Conservation (phyloP, 2,329 filamentous ascomycete species). For the Calonectria multiphialidica region DNA sequence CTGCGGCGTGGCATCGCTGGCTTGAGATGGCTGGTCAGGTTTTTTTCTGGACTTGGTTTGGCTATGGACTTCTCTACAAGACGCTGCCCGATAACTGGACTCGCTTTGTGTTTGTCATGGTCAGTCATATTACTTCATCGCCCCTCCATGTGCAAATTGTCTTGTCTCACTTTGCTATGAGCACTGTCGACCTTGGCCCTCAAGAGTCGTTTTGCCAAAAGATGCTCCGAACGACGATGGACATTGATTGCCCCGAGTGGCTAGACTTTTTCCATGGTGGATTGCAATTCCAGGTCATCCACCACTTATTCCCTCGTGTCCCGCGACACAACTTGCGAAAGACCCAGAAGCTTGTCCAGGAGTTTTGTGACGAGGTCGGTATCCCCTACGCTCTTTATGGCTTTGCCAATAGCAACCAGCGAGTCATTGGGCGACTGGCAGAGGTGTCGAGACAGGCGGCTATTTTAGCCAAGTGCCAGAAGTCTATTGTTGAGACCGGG, state of each 20-base stretch:
- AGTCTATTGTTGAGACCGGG: slow-evolving; percentile 53
- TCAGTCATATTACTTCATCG: slow-evolving; percentile 85
- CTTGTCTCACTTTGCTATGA: slow-evolving; percentile 94
- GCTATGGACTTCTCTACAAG: slow-evolving; percentile 83
- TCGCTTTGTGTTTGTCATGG: slow-evolving; percentile 79
- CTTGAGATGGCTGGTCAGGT: slow-evolving; percentile 81
- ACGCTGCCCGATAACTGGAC: slow-evolving; percentile 76
- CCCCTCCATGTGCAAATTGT: slow-evolving; percentile 92
- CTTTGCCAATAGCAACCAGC: slow-evolving; percentile 85
- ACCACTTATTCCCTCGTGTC: slow-evolving; percentile 87
- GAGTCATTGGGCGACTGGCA: slow-evolving; percentile 80
- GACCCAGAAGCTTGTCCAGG: slow-evolving; percentile 80
- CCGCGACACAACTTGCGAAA: slow-evolving; percentile 86
- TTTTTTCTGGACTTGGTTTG: slow-evolving; percentile 90
- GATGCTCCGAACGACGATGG: slow-evolving; percentile 94
- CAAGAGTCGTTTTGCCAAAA: slow-evolving; percentile 90
- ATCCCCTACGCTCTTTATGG: slow-evolving; percentile 90
- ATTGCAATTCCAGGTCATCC: slow-evolving; percentile 89
- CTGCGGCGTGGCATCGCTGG: slow-evolving; percentile 86
- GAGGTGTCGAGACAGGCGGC: slow-evolving; percentile 85
- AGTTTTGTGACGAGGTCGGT: slow-evolving; percentile 85
- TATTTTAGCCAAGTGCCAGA: slow-evolving; percentile 82
- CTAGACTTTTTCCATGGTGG: slow-evolving; percentile 91
- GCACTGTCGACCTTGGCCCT: slow-evolving; percentile 85
- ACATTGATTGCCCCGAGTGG: slow-evolving; percentile 89